A percentile compares a stretch with the other conserved stretches of the same genome.
These are phyloP conservation scores for Eimeria nieschulzi DNA, from an alignment of 169 alveolate genomes.

Conservation along the genomic window DNA sequence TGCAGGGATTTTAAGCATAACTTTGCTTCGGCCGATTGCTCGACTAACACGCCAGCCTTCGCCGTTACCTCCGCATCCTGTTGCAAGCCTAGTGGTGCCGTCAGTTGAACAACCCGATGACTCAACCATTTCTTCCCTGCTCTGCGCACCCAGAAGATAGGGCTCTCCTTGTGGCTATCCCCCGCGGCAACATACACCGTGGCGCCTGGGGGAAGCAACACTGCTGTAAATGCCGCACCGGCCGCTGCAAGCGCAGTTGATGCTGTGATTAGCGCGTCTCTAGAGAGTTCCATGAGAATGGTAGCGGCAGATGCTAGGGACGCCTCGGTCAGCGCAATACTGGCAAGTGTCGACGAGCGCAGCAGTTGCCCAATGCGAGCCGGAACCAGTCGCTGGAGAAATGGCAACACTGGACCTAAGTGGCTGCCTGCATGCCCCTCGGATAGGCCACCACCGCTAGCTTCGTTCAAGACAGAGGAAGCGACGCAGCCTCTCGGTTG, in stretches of 20 bases:
- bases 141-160: not conserved
- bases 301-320: conserved; percentile 37
- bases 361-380: conserved; percentile 47
- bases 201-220: conserved; percentile 45
- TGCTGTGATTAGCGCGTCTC: conserved; percentile 38
- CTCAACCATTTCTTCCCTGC: conserved; percentile 19
- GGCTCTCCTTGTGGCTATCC: conserved; percentile 3
- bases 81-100: not conserved
- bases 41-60: not conserved
- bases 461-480: not conserved
- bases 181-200: not conserved
- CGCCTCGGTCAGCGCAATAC: conserved; percentile 50
- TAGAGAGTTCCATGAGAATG: conserved; percentile 19
- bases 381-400: conserved; percentile 19
- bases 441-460: not conserved
- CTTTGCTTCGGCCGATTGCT: no score
- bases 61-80: conserved; percentile 46
- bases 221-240: conserved; percentile 29
- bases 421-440: not conserved
- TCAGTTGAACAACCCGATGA: conserved; percentile 12
- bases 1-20: no score
- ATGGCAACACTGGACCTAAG: conserved; percentile 17
- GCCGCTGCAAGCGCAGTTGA: conserved; percentile 46
- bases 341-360: conserved; percentile 42
- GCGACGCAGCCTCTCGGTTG: conserved; percentile 5